Percentiles rank a stretch among this genome's conserved stretches.
Conservation (phyloP, 306 rosid genomes). For the Cajanus cajan region DNA sequence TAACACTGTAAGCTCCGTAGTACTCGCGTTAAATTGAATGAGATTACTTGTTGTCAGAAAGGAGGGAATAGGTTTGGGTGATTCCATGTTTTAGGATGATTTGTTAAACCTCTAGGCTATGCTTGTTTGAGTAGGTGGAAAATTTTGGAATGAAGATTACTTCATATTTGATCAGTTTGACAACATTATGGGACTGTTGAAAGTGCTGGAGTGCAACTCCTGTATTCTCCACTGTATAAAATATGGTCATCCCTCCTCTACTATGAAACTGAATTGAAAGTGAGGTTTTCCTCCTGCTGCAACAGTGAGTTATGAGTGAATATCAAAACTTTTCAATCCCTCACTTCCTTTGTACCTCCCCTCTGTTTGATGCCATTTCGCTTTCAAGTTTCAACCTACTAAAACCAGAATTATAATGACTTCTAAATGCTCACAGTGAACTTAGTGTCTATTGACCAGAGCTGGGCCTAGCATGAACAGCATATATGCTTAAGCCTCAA, state of each 20-base stretch:
- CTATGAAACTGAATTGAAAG: not conserved
- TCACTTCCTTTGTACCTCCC: not conserved
- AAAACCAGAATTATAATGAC: not conserved
- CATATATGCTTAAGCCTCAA: not conserved
- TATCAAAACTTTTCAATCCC: not conserved
- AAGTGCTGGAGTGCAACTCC: not conserved
- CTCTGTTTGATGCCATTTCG: not conserved
- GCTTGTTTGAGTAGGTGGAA: slow-evolving; percentile 4
- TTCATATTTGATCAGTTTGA: not conserved
- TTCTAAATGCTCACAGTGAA: not conserved
- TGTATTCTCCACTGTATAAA: not conserved
- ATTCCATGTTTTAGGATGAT: not conserved
- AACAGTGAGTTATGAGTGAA: not conserved
- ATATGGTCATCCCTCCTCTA: not conserved
- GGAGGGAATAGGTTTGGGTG: not conserved
- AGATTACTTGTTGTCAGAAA: not conserved
- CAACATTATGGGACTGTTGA: not conserved
- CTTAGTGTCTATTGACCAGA: not conserved
- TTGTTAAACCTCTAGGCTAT: not conserved
- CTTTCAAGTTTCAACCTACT: not conserved
- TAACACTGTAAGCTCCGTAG: slow-evolving; percentile 34
- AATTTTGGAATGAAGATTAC: not conserved
- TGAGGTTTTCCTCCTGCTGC: not conserved
- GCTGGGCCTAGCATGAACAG: not conserved
- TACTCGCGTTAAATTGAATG: not conserved